Conservation (phyloP, 192 early-diverging fungal species). For the Coemansia sp. region DNA sequence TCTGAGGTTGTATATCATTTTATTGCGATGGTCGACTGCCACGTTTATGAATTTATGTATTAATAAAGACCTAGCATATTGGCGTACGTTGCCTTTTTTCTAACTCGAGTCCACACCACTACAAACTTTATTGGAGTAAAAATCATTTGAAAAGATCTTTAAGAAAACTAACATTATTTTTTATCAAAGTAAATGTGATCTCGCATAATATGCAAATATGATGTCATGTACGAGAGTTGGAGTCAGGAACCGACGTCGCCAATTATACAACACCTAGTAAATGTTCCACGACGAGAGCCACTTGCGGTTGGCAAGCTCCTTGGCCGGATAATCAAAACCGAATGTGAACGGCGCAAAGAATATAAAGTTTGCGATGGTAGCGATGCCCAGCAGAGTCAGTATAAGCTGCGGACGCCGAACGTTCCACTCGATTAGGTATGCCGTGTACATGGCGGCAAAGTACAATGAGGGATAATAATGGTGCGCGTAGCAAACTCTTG, state of each 20-base stretch:
- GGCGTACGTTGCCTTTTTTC: no score
- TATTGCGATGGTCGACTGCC: no score
- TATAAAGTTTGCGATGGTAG: constrained; percentile 60
- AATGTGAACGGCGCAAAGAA: constrained; percentile 81
- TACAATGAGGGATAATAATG: constrained; percentile 97
- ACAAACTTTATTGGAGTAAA: no score
- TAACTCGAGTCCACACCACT: no score
- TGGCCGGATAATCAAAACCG: constrained; percentile 72
- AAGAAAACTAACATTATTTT: no score
- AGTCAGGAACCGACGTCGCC: no score
- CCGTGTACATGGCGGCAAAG: constrained; percentile 82
- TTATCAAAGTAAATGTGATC: no score
- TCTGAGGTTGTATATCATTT: constrained; percentile 5
- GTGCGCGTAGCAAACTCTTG: constrained; percentile 93
- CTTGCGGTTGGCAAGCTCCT: constrained; percentile 54
- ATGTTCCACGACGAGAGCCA: constrained; percentile 86
- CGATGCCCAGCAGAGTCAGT: constrained; percentile 18
- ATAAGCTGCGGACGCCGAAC: constrained; percentile 31
- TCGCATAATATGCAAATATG: no score
- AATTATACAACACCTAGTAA: constrained; percentile 12
- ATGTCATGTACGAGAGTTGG: no score
- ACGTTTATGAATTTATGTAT: no score
- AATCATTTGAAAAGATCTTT: no score
- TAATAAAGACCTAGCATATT: no score
- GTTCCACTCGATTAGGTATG: constrained; percentile 78